These are phyloP conservation scores for Crithidia acanthocephali DNA, from an alignment of 208 protist genomes.

Conservation along the genomic window DNA sequence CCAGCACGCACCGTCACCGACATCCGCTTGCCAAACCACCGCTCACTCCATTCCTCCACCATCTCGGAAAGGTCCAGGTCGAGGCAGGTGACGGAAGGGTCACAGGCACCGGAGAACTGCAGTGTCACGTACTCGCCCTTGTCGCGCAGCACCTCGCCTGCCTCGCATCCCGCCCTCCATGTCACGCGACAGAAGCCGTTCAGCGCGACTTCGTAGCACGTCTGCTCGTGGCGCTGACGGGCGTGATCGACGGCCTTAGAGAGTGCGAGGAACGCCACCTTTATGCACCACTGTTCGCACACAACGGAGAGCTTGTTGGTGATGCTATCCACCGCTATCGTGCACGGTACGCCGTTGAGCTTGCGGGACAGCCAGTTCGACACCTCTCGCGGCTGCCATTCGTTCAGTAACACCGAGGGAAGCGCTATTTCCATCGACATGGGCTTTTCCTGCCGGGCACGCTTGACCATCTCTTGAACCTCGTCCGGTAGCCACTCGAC, in stretches of 20 bases:
- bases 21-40: conserved; percentile 7
- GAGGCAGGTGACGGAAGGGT: conserved; percentile 3
- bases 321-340: background rate
- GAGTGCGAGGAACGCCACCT: background rate
- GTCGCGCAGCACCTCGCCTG: conserved; percentile 16
- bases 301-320: background rate
- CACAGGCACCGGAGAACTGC: conserved; percentile 10
- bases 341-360: background rate
- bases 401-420: conserved; percentile 9
- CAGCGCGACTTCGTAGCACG: conserved; percentile 14
- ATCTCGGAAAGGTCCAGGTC: conserved; percentile 9
- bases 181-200: conserved; percentile 14
- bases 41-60: conserved; percentile 9
- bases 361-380: conserved; percentile 8
- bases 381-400: conserved; percentile 6
- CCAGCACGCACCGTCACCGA: conserved; percentile 7
- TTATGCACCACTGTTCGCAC: background rate
- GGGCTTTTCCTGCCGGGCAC: background rate
- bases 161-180: background rate
- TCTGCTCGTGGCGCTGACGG: background rate
- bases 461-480: background rate
- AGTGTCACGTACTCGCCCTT: conserved; percentile 17
- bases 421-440: background rate
- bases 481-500: background rate
- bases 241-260: background rate